Evolutionary conservation across 805 yeast species (phyloP).

Genomic region (Osmozyma mogii): DNA sequence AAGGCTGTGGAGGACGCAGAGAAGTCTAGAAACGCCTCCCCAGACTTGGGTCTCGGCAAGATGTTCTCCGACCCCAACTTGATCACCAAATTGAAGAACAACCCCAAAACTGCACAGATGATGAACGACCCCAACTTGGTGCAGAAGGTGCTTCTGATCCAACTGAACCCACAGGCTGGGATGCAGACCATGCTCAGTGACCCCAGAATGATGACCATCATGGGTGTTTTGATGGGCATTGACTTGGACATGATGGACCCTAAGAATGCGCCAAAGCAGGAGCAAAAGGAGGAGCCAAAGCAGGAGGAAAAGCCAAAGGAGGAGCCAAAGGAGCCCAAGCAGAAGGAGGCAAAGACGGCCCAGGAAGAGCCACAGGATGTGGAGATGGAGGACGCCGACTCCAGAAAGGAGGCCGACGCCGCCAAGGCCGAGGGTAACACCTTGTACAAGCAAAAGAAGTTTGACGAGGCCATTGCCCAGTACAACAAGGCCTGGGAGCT

Average conservation of each 20-base stretch:
- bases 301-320: neutral
- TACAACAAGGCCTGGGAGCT: constrained; percentile 84
- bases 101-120: constrained; percentile 82
- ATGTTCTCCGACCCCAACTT: constrained; percentile 76
- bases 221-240: constrained; percentile 81
- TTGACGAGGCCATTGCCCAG: constrained; percentile 84
- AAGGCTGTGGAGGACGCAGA: constrained; percentile 59
- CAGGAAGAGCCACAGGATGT: constrained; percentile 20
- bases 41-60: constrained; percentile 70
- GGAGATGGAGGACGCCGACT: constrained; percentile 29
- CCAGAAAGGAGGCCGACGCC: constrained; percentile 50
- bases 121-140: constrained; percentile 86
- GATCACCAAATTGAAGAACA: constrained; percentile 62
- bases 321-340: constrained; percentile 7
- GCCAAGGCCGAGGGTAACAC: constrained; percentile 82
- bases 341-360: constrained; percentile 7
- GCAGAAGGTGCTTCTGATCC: constrained; percentile 52
- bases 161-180: constrained; percentile 67
- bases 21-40: constrained; percentile 42
- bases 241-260: constrained; percentile 45
- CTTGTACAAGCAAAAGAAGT: constrained; percentile 76
- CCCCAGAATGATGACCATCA: constrained; percentile 79
- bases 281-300: neutral
- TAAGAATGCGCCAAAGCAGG: constrained; percentile 3
- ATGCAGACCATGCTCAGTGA: constrained; percentile 67